These are phyloP conservation scores for Xylaria multiplex DNA, from an alignment of 2,329 filamentous ascomycete species.

Conservation along the genomic window DNA sequence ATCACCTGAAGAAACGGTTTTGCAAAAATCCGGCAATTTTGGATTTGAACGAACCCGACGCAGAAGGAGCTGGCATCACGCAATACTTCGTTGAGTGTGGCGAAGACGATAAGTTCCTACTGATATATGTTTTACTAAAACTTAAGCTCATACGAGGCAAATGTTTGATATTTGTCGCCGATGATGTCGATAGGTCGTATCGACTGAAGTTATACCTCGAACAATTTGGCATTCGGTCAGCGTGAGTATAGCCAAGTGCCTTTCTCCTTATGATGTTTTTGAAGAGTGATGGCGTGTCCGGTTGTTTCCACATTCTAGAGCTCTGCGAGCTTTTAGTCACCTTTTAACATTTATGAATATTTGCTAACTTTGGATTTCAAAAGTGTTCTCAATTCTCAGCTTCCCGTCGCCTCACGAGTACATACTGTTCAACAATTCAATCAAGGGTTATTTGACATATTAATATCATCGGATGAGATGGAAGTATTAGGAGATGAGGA, in stretches of 20 bases:
- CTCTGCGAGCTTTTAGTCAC: background rate
- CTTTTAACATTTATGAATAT: background rate
- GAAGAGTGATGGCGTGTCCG: background rate
- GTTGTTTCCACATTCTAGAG: background rate
- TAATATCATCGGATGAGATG: constrained; percentile 93
- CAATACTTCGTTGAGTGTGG: constrained; percentile 92
- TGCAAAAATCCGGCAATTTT: constrained; percentile 82
- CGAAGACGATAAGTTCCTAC: constrained; percentile 97
- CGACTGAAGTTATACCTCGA: constrained; percentile 94
- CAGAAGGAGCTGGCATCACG: constrained; percentile 78
- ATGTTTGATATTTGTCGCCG: constrained; percentile 79
- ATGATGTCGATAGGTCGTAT: constrained; percentile 69
- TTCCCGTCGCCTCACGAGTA: constrained; percentile 90
- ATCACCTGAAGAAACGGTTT: constrained; percentile 85
- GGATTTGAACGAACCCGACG: constrained; percentile 84
- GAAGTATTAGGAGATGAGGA: constrained; percentile 79
- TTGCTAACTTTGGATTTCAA: constrained; percentile 18
- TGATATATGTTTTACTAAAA: constrained; percentile 95
- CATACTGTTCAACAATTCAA: constrained; percentile 99
- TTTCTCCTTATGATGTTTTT: constrained; percentile 64
- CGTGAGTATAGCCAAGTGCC: constrained; percentile 26
- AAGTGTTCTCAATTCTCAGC: constrained; percentile 80
- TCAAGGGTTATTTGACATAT: constrained; percentile 94
- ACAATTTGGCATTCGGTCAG: constrained; percentile 91
- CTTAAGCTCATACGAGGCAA: constrained; percentile 94